Conservation (phyloP, 768 basidiomycete species). For the Kwoniella dendrophila region DNA sequence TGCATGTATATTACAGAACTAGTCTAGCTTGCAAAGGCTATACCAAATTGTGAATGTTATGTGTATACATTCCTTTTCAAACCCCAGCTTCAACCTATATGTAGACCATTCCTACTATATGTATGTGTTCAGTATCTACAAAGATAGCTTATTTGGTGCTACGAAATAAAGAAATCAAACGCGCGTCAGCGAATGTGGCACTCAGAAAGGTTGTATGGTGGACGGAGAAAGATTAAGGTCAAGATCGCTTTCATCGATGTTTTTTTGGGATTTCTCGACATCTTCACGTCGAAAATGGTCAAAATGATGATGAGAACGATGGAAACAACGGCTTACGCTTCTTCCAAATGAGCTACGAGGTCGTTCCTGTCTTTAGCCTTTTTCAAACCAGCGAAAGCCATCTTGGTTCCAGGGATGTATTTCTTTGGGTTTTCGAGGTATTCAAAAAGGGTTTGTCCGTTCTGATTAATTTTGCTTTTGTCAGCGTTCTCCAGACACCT, state of each 20-base stretch:
- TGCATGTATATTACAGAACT: constrained; percentile 7
- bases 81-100: neutral
- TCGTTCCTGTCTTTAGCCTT: constrained; percentile 98
- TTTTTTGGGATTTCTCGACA: neutral
- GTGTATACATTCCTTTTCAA: constrained; percentile 11
- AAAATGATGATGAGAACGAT: neutral
- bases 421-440: constrained; percentile 88
- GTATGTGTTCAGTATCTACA: constrained; percentile 4
- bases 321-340: constrained; percentile 34
- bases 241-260: neutral
- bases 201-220: neutral
- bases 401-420: constrained; percentile 73
- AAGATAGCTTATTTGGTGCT: constrained; percentile 4
- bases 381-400: constrained; percentile 98
- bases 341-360: constrained; percentile 66
- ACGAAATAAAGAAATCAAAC: neutral
- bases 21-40: too few species aligned
- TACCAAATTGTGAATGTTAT: too few species aligned
- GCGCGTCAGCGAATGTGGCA: constrained; percentile 8
- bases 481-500: too few species aligned
- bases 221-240: neutral
- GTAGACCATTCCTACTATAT: neutral
- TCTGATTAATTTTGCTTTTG: constrained; percentile 26
- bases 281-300: neutral
- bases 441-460: constrained; percentile 85